Evolutionary conservation across 2,329 filamentous ascomycete species (phyloP).

Genomic region (Scleromitrula shiraiana): DNA sequence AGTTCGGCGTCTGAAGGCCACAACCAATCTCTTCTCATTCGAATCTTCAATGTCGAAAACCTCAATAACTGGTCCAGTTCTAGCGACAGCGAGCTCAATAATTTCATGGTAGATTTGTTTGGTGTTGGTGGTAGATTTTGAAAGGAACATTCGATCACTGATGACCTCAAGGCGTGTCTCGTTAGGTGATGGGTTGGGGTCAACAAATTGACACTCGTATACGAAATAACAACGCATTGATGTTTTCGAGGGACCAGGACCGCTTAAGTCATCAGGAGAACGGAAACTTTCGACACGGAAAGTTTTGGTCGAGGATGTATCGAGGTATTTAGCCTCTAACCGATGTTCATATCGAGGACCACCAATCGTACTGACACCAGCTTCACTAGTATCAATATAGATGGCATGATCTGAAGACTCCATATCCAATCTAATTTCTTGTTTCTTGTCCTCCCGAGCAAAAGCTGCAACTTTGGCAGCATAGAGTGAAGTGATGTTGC

Average conservation of each 20-base stretch:
- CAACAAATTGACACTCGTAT: constrained; percentile 88
- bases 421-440: constrained; percentile 94
- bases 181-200: constrained; percentile 61
- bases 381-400: constrained; percentile 95
- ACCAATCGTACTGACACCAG: constrained; percentile 65
- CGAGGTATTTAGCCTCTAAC: constrained; percentile 91
- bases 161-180: constrained; percentile 90
- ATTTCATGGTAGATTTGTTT: constrained; percentile 94
- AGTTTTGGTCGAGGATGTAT: constrained; percentile 59
- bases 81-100: constrained; percentile 72
- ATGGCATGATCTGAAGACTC: constrained; percentile 92
- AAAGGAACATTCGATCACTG: constrained; percentile 86
- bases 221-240: constrained; percentile 97
- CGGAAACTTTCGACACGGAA: constrained; percentile 98
- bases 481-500: constrained; percentile 91
- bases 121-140: constrained; percentile 93
- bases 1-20: constrained; percentile 90
- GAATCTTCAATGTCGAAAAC: constrained; percentile 92
- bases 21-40: constrained; percentile 85
- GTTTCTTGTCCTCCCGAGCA: constrained; percentile 83
- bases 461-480: constrained; percentile 94
- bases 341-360: constrained; percentile 92
- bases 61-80: constrained; percentile 93
- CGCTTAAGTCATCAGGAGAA: constrained; percentile 72
- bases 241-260: constrained; percentile 57